Evolutionary conservation across 2,329 filamentous ascomycete species (phyloP).

Genomic region (Exophiala viscosa): DNA sequence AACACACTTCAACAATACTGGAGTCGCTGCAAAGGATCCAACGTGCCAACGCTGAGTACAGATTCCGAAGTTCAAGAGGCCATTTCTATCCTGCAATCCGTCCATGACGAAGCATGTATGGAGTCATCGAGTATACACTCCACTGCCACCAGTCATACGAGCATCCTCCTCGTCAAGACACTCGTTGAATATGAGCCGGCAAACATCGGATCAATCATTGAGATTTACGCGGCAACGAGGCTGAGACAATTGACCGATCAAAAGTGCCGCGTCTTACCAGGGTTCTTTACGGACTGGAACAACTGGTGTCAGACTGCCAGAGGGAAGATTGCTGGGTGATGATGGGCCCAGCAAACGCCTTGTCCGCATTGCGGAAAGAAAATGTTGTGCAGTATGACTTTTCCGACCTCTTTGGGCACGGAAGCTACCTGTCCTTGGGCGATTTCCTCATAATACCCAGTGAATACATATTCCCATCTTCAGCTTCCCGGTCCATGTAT

Average conservation of each 20-base stretch:
- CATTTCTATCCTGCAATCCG: conserved; percentile 48
- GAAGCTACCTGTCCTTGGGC: too few species aligned
- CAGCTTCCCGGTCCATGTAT: too few species aligned
- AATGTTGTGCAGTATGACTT: too few species aligned
- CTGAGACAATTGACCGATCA: conserved; percentile 56
- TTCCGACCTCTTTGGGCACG: too few species aligned
- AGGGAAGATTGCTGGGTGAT: conserved; percentile 11
- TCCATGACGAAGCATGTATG: conserved; percentile 63
- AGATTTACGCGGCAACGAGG: conserved; percentile 63
- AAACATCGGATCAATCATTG: conserved; percentile 54
- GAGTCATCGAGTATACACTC: conserved; percentile 65
- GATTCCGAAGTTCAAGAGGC: conserved; percentile 38
- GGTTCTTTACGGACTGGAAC: conserved; percentile 68
- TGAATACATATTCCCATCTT: too few species aligned
- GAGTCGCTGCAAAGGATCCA: conserved; percentile 56
- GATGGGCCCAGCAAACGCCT: too few species aligned
- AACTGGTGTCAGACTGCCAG: conserved; percentile 57
- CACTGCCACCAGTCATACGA: conserved; percentile 65
- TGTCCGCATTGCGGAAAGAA: neutral
- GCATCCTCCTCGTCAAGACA: conserved; percentile 43
- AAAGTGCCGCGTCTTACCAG: conserved; percentile 58
- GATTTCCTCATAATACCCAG: too few species aligned
- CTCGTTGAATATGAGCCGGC: conserved; percentile 47
- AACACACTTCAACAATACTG: conserved; percentile 70
- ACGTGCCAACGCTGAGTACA: conserved; percentile 48